Conservation (phyloP, 306 rosid genomes). For the Rosa rugosa region DNA sequence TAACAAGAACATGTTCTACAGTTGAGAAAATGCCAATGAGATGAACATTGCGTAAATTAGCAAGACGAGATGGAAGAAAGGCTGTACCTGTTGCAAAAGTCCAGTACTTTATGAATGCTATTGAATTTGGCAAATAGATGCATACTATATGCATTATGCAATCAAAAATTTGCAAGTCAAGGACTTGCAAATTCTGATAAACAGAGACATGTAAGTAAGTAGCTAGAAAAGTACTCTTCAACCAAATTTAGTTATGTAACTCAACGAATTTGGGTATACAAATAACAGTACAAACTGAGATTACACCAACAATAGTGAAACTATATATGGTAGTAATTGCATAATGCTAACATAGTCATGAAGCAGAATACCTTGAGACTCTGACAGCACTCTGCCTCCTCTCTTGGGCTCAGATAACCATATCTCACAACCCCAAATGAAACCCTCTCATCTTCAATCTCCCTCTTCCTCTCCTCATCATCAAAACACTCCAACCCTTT, state of each 20-base stretch:
- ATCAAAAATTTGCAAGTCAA: neutral
- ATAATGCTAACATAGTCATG: neutral
- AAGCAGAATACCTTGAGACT: slow-evolving; percentile 51
- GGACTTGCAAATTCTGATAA: neutral
- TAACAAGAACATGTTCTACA: neutral
- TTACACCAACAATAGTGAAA: neutral
- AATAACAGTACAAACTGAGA: neutral
- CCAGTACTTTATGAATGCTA: too few species aligned
- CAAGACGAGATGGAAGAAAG: neutral
- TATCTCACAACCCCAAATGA: slow-evolving; percentile 37
- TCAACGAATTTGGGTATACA: neutral
- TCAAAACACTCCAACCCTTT: slow-evolving; percentile 37
- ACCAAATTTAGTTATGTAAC: neutral
- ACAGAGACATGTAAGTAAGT: neutral
- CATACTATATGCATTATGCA: neutral
- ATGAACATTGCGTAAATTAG: neutral
- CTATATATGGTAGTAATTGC: too few species aligned
- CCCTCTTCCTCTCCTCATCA: slow-evolving; percentile 22
- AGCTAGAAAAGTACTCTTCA: neutral
- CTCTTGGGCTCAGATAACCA: slow-evolving; percentile 47
- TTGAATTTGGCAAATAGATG: neutral
- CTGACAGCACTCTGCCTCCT: slow-evolving; percentile 63
- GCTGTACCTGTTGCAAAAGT: neutral
- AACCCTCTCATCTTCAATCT: slow-evolving; percentile 9
- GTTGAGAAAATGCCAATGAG: neutral